Evolutionary conservation across 257 asterid species (phyloP), one percentile per base, ranked within the genome.

Genomic region (Jasminum sambac): DNA sequence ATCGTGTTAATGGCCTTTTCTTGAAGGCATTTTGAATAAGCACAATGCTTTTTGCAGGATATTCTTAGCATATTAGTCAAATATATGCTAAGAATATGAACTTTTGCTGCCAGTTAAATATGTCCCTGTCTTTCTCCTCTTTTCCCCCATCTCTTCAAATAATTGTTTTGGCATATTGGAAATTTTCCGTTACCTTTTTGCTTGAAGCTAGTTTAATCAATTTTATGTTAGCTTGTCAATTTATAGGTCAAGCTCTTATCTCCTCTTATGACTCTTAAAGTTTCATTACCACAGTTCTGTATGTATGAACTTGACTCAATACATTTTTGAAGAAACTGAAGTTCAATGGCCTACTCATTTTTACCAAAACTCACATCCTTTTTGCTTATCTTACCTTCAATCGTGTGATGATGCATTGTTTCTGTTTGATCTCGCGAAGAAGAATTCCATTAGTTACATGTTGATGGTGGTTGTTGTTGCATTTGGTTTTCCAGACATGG

Each of bases 401-500:
- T 8, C 44, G 17, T 59, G 59, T 75, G 52, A 70, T 43, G 71
- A 21, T 17, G 34, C 13, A 9, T 36, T 26, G 6, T 38, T 39
- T n/a, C n/a, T 60, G 30, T 48, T 16, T 68, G 16, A 60, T 61
- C 74, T 34, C 64, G 16, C 40, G n/a, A n/a, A n/a, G 64, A 24
- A 17, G 40, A 34, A 39, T 24, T 66, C 64, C 66, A 17, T 43
- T 58, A 50, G 24, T 44, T 38, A 59, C 62, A 16, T 52, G 36
- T 63, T 12, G 26, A n/a, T 67, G 37, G 67, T 50, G 21, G 39
- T 66, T 40, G 26, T 23, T 44, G 62, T 38, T 77, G 61, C 21
- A 12, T 30, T 68, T 30, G 21, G 42, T 67, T 82, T 12, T 36
- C 83, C 84, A 92, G 97, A 94, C 91, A 80, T 94, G 99, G 99